phyloP scores from a whole-genome alignment of 129 eudicot species.

The Oenanthe sinensis region DNA sequence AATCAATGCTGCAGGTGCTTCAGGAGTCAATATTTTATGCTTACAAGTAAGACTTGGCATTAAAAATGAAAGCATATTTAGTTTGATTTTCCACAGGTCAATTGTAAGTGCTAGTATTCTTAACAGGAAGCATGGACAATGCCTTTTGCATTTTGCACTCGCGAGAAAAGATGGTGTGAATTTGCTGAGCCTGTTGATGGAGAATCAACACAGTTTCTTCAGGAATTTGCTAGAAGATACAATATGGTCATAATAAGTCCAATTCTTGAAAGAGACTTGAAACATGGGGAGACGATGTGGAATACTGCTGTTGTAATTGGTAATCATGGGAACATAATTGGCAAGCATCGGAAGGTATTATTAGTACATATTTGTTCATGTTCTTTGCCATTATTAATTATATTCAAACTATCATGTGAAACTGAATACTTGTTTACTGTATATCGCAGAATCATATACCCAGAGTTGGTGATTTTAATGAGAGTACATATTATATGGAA shows the following conservation, averaged over 20 bases:
- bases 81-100: neutral
- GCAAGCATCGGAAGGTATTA: constrained; percentile 84
- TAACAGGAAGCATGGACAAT: constrained; percentile 96
- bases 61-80: constrained; percentile 3
- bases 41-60: constrained; percentile 58
- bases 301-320: constrained; percentile 90
- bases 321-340: constrained; percentile 91
- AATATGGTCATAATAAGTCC: constrained; percentile 93
- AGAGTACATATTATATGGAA: constrained; percentile 98
- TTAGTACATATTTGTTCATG: neutral
- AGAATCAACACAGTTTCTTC: constrained; percentile 87
- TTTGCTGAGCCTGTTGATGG: constrained; percentile 93
- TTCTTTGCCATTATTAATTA: neutral
- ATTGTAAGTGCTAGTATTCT: neutral
- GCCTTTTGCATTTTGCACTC: constrained; percentile 99
- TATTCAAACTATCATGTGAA: neutral
- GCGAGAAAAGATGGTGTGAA: constrained; percentile 98
- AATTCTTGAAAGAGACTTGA: constrained; percentile 85
- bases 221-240: constrained; percentile 66
- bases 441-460: constrained; percentile 89
- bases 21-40: constrained; percentile 89
- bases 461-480: constrained; percentile 94
- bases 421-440: constrained; percentile 13
- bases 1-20: constrained; percentile 87
- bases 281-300: constrained; percentile 90